These are phyloP conservation scores for Furcasterigmium sp. DNA, from an alignment of 2,329 filamentous ascomycete genomes.

Conservation along the genomic window DNA sequence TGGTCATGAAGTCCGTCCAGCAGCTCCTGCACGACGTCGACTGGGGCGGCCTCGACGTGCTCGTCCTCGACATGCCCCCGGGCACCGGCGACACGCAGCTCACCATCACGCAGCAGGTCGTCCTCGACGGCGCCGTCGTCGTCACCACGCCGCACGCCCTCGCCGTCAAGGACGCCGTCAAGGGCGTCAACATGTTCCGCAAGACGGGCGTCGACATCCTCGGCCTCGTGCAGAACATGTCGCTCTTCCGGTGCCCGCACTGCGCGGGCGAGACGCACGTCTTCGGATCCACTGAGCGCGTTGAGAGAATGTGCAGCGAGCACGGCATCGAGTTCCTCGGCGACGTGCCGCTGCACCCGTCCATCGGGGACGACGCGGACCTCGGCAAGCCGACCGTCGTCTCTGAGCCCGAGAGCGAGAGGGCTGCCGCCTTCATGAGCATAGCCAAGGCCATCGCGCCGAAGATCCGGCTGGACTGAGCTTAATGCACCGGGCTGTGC, in stretches of 20 bases:
- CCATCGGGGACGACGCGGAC: conserved; percentile 84
- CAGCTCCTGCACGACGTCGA: conserved; percentile 93
- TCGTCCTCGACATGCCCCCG: conserved; percentile 87
- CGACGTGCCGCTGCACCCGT: conserved; percentile 81
- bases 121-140: conserved; percentile 84
- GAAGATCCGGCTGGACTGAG: conserved; percentile 29
- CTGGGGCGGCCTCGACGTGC: conserved; percentile 82
- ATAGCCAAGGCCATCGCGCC: conserved; percentile 56
- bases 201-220: conserved; percentile 77
- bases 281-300: conserved; percentile 64
- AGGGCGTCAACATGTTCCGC: conserved; percentile 89
- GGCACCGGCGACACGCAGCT: conserved; percentile 95
- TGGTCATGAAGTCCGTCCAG: conserved; percentile 96
- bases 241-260: conserved; percentile 72
- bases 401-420: conserved; percentile 70
- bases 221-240: conserved; percentile 92
- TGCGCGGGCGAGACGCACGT: conserved; percentile 71
- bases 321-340: conserved; percentile 76
- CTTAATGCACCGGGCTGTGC: too few relatives aligned
- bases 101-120: conserved; percentile 91
- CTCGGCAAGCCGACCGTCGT: conserved; percentile 86
- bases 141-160: conserved; percentile 93
- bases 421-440: conserved; percentile 65
- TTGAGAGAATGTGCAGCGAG: conserved; percentile 63
- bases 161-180: conserved; percentile 84